A percentile compares a stretch with the other conserved stretches of the same genome.
Evolutionary conservation across 2,329 filamentous ascomycete species (phyloP).

Genomic region (Cryoendolithus antarcticus): DNA sequence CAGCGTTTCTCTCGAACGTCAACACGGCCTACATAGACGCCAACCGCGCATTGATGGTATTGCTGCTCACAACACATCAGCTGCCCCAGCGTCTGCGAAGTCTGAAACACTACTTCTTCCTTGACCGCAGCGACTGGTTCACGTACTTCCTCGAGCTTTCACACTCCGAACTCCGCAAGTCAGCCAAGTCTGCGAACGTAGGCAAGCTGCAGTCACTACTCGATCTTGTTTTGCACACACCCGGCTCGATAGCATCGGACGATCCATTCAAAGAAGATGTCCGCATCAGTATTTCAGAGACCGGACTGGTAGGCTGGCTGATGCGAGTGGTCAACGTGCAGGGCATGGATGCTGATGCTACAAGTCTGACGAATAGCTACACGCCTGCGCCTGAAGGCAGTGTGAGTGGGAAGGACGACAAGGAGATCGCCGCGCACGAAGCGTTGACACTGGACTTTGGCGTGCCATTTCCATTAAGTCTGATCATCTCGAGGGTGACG

Average conservation of each 20-base stretch:
- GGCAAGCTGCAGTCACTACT: slow-evolving; percentile 88
- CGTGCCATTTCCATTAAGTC: slow-evolving; percentile 86
- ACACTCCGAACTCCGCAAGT: slow-evolving; percentile 68
- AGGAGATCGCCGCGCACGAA: slow-evolving; percentile 79
- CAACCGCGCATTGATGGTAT: slow-evolving; percentile 80
- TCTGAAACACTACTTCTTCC: slow-evolving; percentile 97
- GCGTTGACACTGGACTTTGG: slow-evolving; percentile 88
- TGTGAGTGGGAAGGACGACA: slow-evolving; percentile 56
- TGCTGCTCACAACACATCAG: slow-evolving; percentile 85
- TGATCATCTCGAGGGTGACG: slow-evolving; percentile 92
- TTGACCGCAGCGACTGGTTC: slow-evolving; percentile 96
- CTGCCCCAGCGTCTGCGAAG: slow-evolving; percentile 77
- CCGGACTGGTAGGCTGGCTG: slow-evolving; percentile 81
- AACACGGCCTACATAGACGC: slow-evolving; percentile 90
- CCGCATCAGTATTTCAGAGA: slow-evolving; percentile 93
- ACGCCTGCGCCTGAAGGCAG: slow-evolving; percentile 50
- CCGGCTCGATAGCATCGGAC: slow-evolving; percentile 81
- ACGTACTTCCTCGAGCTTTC: slow-evolving; percentile 93
- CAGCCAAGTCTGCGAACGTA: slow-evolving; percentile 80
- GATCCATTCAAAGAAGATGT: slow-evolving; percentile 98
- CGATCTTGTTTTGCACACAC: slow-evolving; percentile 92
- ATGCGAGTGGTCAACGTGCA: slow-evolving; percentile 96
- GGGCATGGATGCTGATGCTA: slow-evolving; percentile 61
- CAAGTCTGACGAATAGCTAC: slow-evolving; percentile 46
- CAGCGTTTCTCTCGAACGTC: slow-evolving; percentile 85